A percentile compares a stretch with the other conserved stretches of the same genome.
phyloP scores from a whole-genome alignment of 2,329 filamentous ascomycete genomes.

The Cladophialophora exuberans region DNA sequence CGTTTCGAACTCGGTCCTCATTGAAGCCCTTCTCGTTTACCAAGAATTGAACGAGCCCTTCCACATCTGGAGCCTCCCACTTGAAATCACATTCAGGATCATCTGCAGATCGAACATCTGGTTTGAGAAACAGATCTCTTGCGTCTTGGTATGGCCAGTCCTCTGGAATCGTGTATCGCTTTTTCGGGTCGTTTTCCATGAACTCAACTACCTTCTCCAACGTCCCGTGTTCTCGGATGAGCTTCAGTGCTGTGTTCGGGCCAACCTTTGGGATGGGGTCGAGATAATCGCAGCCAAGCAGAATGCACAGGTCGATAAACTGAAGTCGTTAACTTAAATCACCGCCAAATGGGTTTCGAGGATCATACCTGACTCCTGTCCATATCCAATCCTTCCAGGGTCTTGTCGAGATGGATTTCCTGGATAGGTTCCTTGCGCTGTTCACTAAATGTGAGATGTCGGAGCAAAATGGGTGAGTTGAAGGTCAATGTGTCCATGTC shows the following conservation, averaged over 20 bases:
- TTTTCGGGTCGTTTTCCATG: constrained; percentile 74
- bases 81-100: constrained; percentile 93
- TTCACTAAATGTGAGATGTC: constrained; percentile 95
- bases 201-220: constrained; percentile 85
- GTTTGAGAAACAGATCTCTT: constrained; percentile 86
- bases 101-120: constrained; percentile 82
- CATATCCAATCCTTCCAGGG: constrained; percentile 86
- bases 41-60: constrained; percentile 85
- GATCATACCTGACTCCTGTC: constrained; percentile 73
- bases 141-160: constrained; percentile 96
- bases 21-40: constrained; percentile 96
- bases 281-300: constrained; percentile 96
- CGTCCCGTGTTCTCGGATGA: constrained; percentile 88
- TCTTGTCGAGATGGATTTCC: constrained; percentile 86
- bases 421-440: constrained; percentile 97
- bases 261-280: constrained; percentile 95
- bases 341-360: neutral
- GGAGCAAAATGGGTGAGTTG: constrained; percentile 83
- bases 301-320: constrained; percentile 97
- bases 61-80: constrained; percentile 91
- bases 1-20: constrained; percentile 86
- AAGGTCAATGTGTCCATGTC: constrained; percentile 99
- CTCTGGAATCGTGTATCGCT: constrained; percentile 85
- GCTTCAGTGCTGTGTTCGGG: constrained; percentile 85
- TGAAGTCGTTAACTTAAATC: constrained; percentile 43